Percentiles rank a stretch among this genome's conserved stretches.
These are phyloP conservation scores for Clarkia xantiana DNA, from an alignment of 345 rosid species.

Conservation along the genomic window DNA sequence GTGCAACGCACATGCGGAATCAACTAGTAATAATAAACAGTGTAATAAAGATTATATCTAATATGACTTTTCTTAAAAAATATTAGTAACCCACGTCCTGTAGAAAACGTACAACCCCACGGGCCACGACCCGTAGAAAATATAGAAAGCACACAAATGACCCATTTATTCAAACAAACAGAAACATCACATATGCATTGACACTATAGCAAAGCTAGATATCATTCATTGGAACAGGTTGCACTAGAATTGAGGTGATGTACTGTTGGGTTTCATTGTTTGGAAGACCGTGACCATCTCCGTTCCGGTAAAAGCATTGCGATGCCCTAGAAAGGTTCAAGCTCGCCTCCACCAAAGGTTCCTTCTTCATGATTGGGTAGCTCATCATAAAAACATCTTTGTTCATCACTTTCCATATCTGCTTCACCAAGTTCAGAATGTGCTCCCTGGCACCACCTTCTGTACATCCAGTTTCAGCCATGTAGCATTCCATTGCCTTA, in stretches of 20 bases:
- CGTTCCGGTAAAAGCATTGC: conserved; percentile 12
- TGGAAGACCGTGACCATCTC: conserved; percentile 11
- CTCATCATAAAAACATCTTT: neutral
- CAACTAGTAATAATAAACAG: too few species aligned
- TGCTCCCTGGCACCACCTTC: conserved; percentile 8
- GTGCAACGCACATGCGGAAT: too few species aligned
- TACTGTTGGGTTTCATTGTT: neutral
- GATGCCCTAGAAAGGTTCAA: conserved; percentile 1
- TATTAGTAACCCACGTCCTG: too few species aligned
- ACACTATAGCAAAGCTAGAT: too few species aligned
- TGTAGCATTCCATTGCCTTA: conserved; percentile 9
- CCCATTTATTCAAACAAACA: too few species aligned
- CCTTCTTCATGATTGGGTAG: neutral
- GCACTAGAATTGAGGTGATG: conserved; percentile 1
- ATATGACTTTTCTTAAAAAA: too few species aligned
- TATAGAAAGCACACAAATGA: too few species aligned
- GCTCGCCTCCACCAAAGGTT: conserved; percentile 1
- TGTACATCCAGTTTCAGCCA: conserved; percentile 7
- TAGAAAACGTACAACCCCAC: too few species aligned
- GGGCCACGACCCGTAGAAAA: too few species aligned
- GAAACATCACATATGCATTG: too few species aligned
- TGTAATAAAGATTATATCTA: too few species aligned
- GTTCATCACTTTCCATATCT: conserved; percentile 9
- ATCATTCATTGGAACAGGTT: conserved; percentile 4
- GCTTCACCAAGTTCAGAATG: neutral